Percentiles rank a stretch among this genome's conserved stretches.
These are phyloP conservation scores for Alternaria arborescens DNA, from an alignment of 2,329 filamentous ascomycete genomes.

Conservation along the genomic window DNA sequence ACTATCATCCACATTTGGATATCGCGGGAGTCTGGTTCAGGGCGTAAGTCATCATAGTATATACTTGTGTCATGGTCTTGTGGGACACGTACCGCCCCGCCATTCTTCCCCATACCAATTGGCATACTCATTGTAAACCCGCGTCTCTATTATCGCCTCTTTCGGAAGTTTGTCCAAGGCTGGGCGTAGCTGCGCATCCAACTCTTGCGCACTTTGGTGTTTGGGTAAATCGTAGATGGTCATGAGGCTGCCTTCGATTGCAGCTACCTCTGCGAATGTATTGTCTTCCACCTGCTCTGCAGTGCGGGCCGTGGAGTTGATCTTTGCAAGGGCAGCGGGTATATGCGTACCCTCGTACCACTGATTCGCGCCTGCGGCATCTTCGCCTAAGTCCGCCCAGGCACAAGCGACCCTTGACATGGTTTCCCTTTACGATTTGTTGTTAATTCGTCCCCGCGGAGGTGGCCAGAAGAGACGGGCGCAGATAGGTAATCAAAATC, in stretches of 20 bases:
- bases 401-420: constrained; percentile 25
- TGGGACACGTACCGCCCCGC: constrained; percentile 17
- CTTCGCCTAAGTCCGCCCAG: constrained; percentile 21
- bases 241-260: constrained; percentile 19
- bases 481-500: background rate
- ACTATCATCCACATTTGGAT: constrained; percentile 24
- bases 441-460: background rate
- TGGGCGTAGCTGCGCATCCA: constrained; percentile 17
- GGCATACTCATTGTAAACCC: constrained; percentile 17
- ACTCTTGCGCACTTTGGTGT: constrained; percentile 10
- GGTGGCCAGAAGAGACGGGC: background rate
- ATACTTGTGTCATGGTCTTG: background rate
- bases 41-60: constrained; percentile 4
- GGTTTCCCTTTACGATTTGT: background rate
- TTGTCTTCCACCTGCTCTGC: constrained; percentile 20
- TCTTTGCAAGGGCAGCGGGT: constrained; percentile 13
- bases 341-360: constrained; percentile 23
- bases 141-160: constrained; percentile 16
- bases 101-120: constrained; percentile 21
- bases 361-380: constrained; percentile 9
- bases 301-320: constrained; percentile 16
- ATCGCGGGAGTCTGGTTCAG: constrained; percentile 15
- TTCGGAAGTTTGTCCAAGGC: constrained; percentile 8
- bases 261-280: constrained; percentile 22
- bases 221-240: constrained; percentile 23